phyloP scores from a whole-genome alignment of 306 rosid genomes.

The Astragalus membranaceus region DNA sequence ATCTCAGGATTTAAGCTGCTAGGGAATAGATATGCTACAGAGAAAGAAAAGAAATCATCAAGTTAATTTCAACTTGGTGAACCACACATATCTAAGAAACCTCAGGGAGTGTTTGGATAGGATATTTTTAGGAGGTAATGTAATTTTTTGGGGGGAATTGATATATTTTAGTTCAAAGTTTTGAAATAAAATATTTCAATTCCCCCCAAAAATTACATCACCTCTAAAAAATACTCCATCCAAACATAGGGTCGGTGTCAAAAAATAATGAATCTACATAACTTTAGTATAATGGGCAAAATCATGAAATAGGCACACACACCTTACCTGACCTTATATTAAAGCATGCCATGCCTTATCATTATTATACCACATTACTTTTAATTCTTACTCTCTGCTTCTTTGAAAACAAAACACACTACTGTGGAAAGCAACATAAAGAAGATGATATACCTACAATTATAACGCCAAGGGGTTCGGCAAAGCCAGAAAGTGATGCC shows the following conservation, averaged over 20 bases:
- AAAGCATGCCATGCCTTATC: conserved; percentile 11
- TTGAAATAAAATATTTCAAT: too few species aligned
- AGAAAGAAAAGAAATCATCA: conserved; percentile 16
- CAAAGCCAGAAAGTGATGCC: conserved; percentile 95
- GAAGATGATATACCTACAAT: conserved; percentile 68
- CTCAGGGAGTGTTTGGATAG: too few species aligned
- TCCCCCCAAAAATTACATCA: too few species aligned
- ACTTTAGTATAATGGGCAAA: background rate
- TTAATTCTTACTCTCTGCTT: background rate
- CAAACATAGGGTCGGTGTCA: too few species aligned
- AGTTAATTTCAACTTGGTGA: conserved; percentile 7
- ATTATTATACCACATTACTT: background rate
- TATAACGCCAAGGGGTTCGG: conserved; percentile 90
- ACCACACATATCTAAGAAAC: background rate
- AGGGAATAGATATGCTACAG: conserved; percentile 84
- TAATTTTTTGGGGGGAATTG: too few species aligned
- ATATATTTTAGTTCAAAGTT: too few species aligned
- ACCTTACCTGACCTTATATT: background rate
- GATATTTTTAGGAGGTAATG: too few species aligned
- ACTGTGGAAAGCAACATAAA: conserved; percentile 12
- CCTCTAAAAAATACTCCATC: too few species aligned
- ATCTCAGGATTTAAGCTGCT: conserved; percentile 88
- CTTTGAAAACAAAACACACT: conserved; percentile 13
- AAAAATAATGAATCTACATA: background rate
- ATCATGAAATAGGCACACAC: background rate